phyloP scores from a whole-genome alignment of 2,329 filamentous ascomycete species.

The Exophiala xenobiotica region DNA sequence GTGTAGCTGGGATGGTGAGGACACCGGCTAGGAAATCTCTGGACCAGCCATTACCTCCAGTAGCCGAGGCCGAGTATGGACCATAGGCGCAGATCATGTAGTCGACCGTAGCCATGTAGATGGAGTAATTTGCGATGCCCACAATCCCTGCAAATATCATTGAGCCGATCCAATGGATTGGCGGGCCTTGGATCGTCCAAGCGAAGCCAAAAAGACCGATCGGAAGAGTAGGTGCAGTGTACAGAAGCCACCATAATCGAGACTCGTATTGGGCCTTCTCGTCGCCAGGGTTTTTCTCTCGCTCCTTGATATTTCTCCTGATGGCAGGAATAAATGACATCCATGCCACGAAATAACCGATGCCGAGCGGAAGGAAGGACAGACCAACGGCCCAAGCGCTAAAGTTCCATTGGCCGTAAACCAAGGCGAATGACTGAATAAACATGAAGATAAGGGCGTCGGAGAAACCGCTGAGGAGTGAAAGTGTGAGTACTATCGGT shows the following conservation, averaged over 20 bases:
- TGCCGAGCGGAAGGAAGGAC: constrained; percentile 56
- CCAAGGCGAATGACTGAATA: constrained; percentile 60
- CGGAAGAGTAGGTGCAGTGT: constrained; percentile 58
- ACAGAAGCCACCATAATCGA: constrained; percentile 61
- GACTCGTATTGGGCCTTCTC: constrained; percentile 64
- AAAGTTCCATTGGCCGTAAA: constrained; percentile 63
- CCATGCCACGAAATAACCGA: constrained; percentile 63
- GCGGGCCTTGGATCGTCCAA: constrained; percentile 58
- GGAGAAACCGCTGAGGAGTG: constrained; percentile 63
- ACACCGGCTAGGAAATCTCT: constrained; percentile 65
- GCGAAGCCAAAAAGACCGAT: constrained; percentile 65
- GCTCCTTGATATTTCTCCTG: constrained; percentile 48
- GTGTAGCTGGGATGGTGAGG: constrained; percentile 60
- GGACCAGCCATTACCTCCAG: constrained; percentile 65
- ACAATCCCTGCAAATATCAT: constrained; percentile 61
- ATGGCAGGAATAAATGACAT: constrained; percentile 58
- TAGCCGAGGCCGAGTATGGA: constrained; percentile 64
- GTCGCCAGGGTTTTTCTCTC: constrained; percentile 47
- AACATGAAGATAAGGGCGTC: constrained; percentile 68
- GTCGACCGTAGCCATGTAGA: constrained; percentile 66
- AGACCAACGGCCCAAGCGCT: constrained; percentile 48
- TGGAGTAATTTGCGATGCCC: constrained; percentile 62
- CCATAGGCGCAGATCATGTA: constrained; percentile 67
- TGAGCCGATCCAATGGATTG: constrained; percentile 60
- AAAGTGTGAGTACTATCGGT: constrained; percentile 62